phyloP scores from a whole-genome alignment of 2,329 filamentous ascomycete species.

The Rhinocladiella mackenziei region DNA sequence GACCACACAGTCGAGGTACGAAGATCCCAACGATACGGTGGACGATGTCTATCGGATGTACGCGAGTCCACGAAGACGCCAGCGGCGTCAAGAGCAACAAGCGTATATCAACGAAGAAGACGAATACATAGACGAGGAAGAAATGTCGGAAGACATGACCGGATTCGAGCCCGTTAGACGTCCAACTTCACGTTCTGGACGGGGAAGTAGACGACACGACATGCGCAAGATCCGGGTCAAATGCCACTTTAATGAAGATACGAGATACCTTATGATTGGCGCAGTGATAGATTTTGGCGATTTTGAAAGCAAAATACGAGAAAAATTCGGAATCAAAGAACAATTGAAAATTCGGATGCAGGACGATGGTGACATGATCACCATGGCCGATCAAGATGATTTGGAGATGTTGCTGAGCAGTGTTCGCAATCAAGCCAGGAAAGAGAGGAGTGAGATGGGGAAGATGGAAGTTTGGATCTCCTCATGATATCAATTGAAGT shows the following conservation, averaged over 20 bases:
- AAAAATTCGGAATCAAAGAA: constrained; percentile 71
- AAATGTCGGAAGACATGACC: constrained; percentile 35
- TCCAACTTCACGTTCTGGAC: constrained; percentile 13
- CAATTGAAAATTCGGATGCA: constrained; percentile 80
- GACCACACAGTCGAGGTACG: constrained; percentile 31
- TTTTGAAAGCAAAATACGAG: constrained; percentile 71
- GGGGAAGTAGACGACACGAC: constrained; percentile 49
- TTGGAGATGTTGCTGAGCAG: constrained; percentile 77
- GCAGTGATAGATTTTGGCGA: constrained; percentile 65
- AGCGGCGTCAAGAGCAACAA: constrained; percentile 40
- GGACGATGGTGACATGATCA: constrained; percentile 87
- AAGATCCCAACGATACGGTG: constrained; percentile 37
- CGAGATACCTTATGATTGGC: constrained; percentile 80
- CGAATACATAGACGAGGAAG: constrained; percentile 72
- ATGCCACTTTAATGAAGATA: constrained; percentile 79
- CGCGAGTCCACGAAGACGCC: constrained; percentile 28
- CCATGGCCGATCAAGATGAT: constrained; percentile 94
- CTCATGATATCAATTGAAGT: constrained; percentile 2
- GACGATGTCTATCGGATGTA: constrained; percentile 41
- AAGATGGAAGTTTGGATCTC: constrained; percentile 81
- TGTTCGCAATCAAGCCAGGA: constrained; percentile 64
- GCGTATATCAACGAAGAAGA: constrained; percentile 66
- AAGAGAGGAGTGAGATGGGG: constrained; percentile 73
- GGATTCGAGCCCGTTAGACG: constrained; percentile 24
- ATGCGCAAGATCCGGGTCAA: constrained; percentile 82